A percentile compares a stretch with the other conserved stretches of the same genome.
These are phyloP conservation scores for Tolypocladium amazonense DNA, from an alignment of 2,329 filamentous ascomycete species.

Conservation along the genomic window DNA sequence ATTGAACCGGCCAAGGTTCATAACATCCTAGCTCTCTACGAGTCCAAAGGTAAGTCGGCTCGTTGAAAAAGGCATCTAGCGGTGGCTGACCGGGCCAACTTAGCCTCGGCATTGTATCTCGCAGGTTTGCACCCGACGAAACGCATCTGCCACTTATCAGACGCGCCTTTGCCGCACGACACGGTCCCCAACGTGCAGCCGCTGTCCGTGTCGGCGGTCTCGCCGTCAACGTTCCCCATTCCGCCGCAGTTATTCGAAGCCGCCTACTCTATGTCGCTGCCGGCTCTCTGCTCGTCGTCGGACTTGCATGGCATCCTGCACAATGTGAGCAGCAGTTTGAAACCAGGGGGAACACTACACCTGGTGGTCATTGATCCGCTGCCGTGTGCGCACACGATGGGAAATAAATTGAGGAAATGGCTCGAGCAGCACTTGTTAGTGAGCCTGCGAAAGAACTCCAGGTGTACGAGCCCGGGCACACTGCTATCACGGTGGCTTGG, in stretches of 20 bases:
- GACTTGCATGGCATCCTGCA: constrained; percentile 46
- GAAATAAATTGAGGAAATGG: constrained; percentile 48
- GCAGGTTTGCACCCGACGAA: constrained; percentile 29
- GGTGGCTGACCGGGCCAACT: not conserved
- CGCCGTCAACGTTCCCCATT: constrained; percentile 23
- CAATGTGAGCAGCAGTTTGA: constrained; percentile 45
- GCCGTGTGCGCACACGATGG: constrained; percentile 44
- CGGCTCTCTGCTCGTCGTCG: constrained; percentile 43
- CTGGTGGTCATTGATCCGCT: constrained; percentile 53
- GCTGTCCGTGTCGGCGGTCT: constrained; percentile 25
- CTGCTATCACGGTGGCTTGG: constrained; percentile 49
- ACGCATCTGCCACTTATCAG: constrained; percentile 35
- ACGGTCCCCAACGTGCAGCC: constrained; percentile 29
- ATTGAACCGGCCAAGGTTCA: not conserved
- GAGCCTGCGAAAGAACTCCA: constrained; percentile 47
- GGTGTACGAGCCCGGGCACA: constrained; percentile 47
- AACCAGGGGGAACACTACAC: constrained; percentile 43
- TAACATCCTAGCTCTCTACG: constrained; percentile 39
- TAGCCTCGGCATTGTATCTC: constrained; percentile 39
- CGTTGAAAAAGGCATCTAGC: not conserved
- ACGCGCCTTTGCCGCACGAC: constrained; percentile 24
- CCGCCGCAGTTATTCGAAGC: constrained; percentile 33
- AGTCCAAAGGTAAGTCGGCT: constrained; percentile 31
- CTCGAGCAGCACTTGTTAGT: constrained; percentile 49
- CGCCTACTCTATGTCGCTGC: constrained; percentile 43